phyloP scores from a whole-genome alignment of 2,329 filamentous ascomycete genomes.

The Alternaria hordeiaustralica region DNA sequence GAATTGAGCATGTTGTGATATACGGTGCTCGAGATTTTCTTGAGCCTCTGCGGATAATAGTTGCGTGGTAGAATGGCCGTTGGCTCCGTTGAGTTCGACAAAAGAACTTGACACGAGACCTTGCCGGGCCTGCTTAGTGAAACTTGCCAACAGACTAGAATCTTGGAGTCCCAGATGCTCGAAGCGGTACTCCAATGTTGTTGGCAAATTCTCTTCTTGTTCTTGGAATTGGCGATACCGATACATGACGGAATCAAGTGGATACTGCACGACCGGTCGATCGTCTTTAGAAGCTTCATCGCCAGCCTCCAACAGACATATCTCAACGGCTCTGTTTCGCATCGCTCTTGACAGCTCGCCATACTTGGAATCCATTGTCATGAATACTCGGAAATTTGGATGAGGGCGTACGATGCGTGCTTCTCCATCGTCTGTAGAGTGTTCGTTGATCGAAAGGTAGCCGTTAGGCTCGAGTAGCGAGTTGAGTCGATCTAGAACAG shows the following conservation, averaged over 20 bases:
- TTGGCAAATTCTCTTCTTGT: slow-evolving; percentile 7
- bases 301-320: slow-evolving; percentile 66
- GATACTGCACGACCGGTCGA: slow-evolving; percentile 28
- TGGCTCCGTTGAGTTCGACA: slow-evolving; percentile 1
- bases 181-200: slow-evolving; percentile 30
- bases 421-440: slow-evolving; percentile 81
- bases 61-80: neutral
- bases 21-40: slow-evolving; percentile 2
- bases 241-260: slow-evolving; percentile 48
- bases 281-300: neutral
- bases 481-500: slow-evolving; percentile 91
- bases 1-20: slow-evolving; percentile 39
- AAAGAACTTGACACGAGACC: slow-evolving; percentile 14
- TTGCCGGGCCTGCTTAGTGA: slow-evolving; percentile 33
- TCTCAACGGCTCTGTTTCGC: slow-evolving; percentile 92
- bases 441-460: slow-evolving; percentile 88
- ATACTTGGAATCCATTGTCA: slow-evolving; percentile 90
- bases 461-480: slow-evolving; percentile 92
- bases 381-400: slow-evolving; percentile 85
- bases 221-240: slow-evolving; percentile 44
- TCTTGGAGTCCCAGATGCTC: slow-evolving; percentile 49
- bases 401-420: slow-evolving; percentile 82
- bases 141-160: slow-evolving; percentile 32
- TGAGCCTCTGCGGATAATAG: neutral
- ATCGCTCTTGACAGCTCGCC: slow-evolving; percentile 95